Percentiles rank a stretch among this genome's conserved stretches.
Evolutionary conservation across 2,329 filamentous ascomycete species (phyloP).

Genomic region (Pseudogymnoascus sp.): DNA sequence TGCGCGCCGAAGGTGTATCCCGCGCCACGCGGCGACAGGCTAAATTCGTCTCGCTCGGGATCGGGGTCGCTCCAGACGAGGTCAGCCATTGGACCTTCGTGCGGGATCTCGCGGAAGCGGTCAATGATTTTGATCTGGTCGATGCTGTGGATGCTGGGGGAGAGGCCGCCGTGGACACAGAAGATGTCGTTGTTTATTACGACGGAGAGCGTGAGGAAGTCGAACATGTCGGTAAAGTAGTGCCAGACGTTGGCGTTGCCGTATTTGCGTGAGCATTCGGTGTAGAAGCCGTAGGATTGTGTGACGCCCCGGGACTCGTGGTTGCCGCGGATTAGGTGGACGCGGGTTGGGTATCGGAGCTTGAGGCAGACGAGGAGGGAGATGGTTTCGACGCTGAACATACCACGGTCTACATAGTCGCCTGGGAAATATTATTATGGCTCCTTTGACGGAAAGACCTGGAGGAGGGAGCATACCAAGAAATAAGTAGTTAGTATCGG

Average conservation of each 20-base stretch:
- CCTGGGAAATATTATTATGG: slow-evolving; percentile 42
- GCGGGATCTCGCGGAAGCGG: slow-evolving; percentile 94
- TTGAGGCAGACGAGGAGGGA: slow-evolving; percentile 96
- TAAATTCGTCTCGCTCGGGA: slow-evolving; percentile 95
- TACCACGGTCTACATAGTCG: slow-evolving; percentile 95
- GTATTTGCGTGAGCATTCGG: slow-evolving; percentile 95
- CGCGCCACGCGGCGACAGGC: slow-evolving; percentile 81
- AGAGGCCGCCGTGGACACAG: slow-evolving; percentile 90
- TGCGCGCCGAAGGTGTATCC: slow-evolving; percentile 97
- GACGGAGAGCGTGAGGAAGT: slow-evolving; percentile 91
- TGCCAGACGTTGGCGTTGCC: slow-evolving; percentile 99
- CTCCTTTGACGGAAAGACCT: slow-evolving; percentile 3
- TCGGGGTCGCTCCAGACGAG: slow-evolving; percentile 98
- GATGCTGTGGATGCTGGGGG: slow-evolving; percentile 90
- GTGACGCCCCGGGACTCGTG: slow-evolving; percentile 97
- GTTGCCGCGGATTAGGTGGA: slow-evolving; percentile 94
- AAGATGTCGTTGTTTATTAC: slow-evolving; percentile 99
- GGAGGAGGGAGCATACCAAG: slow-evolving; percentile 53
- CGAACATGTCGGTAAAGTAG: slow-evolving; percentile 99
- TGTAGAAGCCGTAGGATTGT: slow-evolving; percentile 98
- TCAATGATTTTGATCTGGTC: slow-evolving; percentile 99
- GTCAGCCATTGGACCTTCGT: slow-evolving; percentile 99
- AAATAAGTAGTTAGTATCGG: slow-evolving; percentile 97
- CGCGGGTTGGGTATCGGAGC: slow-evolving; percentile 88
- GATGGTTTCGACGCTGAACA: slow-evolving; percentile 98